Conservation (phyloP, 2,329 filamentous ascomycete species). For the Trichophaea hybrida region DNA sequence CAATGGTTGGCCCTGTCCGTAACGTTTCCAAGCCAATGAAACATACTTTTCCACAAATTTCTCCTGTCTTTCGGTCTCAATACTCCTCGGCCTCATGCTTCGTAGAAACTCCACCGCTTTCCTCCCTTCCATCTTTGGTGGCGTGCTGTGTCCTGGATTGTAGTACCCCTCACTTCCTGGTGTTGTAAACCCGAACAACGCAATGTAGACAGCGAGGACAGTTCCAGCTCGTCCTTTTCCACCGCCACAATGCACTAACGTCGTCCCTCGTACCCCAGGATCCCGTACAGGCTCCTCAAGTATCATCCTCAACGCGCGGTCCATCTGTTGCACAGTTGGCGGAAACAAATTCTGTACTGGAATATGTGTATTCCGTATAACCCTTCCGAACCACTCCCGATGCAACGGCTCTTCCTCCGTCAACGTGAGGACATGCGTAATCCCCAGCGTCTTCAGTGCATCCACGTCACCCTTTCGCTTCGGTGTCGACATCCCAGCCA, state of each 20-base stretch:
- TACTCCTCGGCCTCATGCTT: slow-evolving; percentile 10
- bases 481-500: slow-evolving; percentile 19
- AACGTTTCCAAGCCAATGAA: slow-evolving; percentile 14
- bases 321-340: slow-evolving; percentile 14
- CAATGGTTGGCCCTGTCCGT: slow-evolving; percentile 2
- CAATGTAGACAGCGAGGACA: slow-evolving; percentile 17
- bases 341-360: slow-evolving; percentile 16
- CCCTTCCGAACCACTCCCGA: slow-evolving; percentile 10
- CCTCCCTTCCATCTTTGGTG: slow-evolving; percentile 8
- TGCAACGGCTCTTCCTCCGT: slow-evolving; percentile 15
- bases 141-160: not conserved
- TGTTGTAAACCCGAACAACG: slow-evolving; percentile 12
- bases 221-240: slow-evolving; percentile 21
- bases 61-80: slow-evolving; percentile 18
- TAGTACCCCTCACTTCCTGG: not conserved
- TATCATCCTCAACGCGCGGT: slow-evolving; percentile 10
- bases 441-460: slow-evolving; percentile 5
- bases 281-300: slow-evolving; percentile 1
- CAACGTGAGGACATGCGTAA: slow-evolving; percentile 18
- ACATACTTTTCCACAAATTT: slow-evolving; percentile 15
- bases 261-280: not conserved
- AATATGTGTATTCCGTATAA: slow-evolving; percentile 12
- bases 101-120: slow-evolving; percentile 8
- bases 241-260: slow-evolving; percentile 20
- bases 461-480: slow-evolving; percentile 6